Evolutionary conservation across 1,139 yeast species (phyloP), one percentile per base, ranked within the genome.

Genomic region (Pichia sp.): DNA sequence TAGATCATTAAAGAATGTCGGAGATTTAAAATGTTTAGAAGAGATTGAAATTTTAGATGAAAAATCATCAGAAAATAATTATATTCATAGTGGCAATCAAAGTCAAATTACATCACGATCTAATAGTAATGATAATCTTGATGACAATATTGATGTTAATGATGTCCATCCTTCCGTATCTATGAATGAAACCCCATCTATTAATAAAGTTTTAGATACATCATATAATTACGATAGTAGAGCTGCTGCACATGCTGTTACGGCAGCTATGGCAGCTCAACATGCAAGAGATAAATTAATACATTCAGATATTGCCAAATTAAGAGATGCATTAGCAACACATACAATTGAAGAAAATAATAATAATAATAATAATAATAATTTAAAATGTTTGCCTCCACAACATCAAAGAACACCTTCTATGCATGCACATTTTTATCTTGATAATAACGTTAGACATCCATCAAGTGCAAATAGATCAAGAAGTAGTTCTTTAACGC

Each of bases 361-460:
- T n/a, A 37, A 18, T 18, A 37, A 28, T 10, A 28, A n/a, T 31
- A 26, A 3, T 28, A 39, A 5, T 25, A 26, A 18, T 47, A 49
- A 37, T 26, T 44, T 18, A 18, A 18, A 18, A 7, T 28, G 51
- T 29, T 47, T 43, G 2, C 4, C 8, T 11, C 36, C 32, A 4
- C 29, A 28, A 18, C 86, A 78, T 59, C 81, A 74, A 56, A 78
- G 77, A 61, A 69, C 75, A 27, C 79, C 79, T 28, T 78, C 79
- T 40, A 86, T 83, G 49, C 95, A 86, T 66, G 92, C 95, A 0
- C 95, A 86, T 66, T 86, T 87, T 62, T 77, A 75, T 56, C 83
- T 83, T 8, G 87, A 83, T 56, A 95, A 86, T 53, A 74, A 85
- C 1, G 64, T 81, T 29, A 83, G 80, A 59, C 83, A 79, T 61